Conservation (phyloP, 2,329 filamentous ascomycete species). For the Penicillium sp. region DNA sequence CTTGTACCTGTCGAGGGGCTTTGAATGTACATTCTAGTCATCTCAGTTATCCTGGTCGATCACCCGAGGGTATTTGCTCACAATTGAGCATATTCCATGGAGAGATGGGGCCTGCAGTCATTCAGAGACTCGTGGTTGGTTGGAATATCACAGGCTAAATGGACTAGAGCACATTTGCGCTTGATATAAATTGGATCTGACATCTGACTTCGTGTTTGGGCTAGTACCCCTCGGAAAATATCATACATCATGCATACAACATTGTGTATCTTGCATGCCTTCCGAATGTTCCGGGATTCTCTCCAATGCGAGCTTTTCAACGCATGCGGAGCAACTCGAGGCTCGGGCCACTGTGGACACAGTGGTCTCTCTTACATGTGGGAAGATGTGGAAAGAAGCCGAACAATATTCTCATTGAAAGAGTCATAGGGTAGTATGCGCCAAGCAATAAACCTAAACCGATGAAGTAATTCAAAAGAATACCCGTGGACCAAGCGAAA, state of each 20-base stretch:
- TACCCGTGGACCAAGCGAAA: not conserved
- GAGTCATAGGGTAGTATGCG: slow-evolving; percentile 8
- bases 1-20: not conserved
- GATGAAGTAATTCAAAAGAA: not conserved
- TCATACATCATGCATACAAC: not conserved
- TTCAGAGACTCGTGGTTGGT: not conserved
- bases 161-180: slow-evolving; percentile 13
- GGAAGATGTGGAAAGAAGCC: not conserved
- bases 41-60: slow-evolving; percentile 9
- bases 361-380: not conserved
- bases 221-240: not conserved
- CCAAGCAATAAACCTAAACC: not conserved
- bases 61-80: slow-evolving; percentile 16
- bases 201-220: not conserved
- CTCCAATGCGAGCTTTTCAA: not conserved
- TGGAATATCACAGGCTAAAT: not conserved
- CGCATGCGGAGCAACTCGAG: not conserved
- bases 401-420: not conserved
- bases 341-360: not conserved
- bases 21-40: not conserved
- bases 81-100: slow-evolving; percentile 28
- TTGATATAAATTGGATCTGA: not conserved
- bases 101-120: not conserved
- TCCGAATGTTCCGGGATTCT: not conserved
- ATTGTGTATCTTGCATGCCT: not conserved